Evolutionary conservation across 2,329 filamentous ascomycete species (phyloP).

Genomic region (Fusarium siculi): DNA sequence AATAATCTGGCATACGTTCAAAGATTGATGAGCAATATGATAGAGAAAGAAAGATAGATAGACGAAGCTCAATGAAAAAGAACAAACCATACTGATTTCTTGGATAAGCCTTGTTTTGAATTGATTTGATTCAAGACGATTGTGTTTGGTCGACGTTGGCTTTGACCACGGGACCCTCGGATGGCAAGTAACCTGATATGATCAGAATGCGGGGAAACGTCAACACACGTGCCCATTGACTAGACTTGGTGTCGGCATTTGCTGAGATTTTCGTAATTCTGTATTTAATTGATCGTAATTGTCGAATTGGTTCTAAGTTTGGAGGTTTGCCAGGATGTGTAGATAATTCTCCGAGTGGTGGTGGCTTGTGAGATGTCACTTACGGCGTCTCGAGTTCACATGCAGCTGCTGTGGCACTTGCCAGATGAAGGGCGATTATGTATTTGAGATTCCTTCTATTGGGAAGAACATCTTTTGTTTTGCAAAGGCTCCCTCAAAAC

Average conservation of each 20-base stretch:
- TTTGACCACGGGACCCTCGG: slow-evolving; percentile 14
- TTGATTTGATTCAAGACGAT: neutral
- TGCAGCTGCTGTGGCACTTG: neutral
- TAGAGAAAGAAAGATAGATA: slow-evolving; percentile 26
- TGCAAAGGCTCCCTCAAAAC: neutral
- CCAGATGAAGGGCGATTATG: neutral
- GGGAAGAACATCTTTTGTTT: neutral
- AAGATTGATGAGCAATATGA: slow-evolving; percentile 28
- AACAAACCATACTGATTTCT: slow-evolving; percentile 22
- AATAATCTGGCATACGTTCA: slow-evolving; percentile 18
- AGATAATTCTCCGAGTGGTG: neutral
- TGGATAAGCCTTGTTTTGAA: neutral
- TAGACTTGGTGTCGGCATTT: neutral
- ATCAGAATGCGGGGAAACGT: slow-evolving; percentile 29
- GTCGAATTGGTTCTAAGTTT: neutral
- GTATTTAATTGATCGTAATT: neutral
- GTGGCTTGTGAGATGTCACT: neutral
- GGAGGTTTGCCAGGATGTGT: neutral
- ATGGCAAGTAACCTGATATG: slow-evolving; percentile 11
- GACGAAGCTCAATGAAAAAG: slow-evolving; percentile 30
- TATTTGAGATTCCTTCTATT: neutral
- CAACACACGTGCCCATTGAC: slow-evolving; percentile 22
- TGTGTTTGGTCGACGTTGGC: slow-evolving; percentile 6
- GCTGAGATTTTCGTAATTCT: slow-evolving; percentile 4
- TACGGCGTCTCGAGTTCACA: neutral